These are phyloP conservation scores for Coemansia sp. DNA, from an alignment of 192 early-diverging fungal genomes.

Conservation along the genomic window DNA sequence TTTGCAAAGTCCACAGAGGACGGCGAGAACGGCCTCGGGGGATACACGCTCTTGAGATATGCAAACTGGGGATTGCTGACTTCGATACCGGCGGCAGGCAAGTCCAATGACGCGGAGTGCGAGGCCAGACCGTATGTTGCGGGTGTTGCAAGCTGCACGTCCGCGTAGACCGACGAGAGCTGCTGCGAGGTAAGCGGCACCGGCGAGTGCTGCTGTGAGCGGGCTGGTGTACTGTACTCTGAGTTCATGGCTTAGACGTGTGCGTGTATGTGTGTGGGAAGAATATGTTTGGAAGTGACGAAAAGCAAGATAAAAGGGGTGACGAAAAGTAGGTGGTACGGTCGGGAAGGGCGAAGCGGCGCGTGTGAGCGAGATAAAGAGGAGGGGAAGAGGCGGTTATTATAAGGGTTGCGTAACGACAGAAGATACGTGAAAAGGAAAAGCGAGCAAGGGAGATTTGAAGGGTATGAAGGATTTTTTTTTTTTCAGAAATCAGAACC, in stretches of 20 bases:
- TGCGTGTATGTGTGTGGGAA: conserved; percentile 15
- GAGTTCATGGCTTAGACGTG: conserved; percentile 41
- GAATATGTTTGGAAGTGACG: neutral
- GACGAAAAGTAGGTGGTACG: neutral
- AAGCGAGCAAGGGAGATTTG: conserved; percentile 16
- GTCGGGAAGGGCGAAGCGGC: conserved; percentile 4
- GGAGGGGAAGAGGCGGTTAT: conserved; percentile 5
- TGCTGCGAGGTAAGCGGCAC: conserved; percentile 26
- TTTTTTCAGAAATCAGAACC: conserved; percentile 1
- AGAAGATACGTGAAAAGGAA: neutral
- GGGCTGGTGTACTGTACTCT: conserved; percentile 45
- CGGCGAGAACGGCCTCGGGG: conserved; percentile 46
- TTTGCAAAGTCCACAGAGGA: conserved; percentile 50
- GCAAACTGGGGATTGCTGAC: conserved; percentile 45
- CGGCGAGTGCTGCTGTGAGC: conserved; percentile 55
- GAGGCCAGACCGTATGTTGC: conserved; percentile 17
- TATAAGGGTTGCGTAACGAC: neutral
- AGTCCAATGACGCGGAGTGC: conserved; percentile 18
- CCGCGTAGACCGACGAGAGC: conserved; percentile 20
- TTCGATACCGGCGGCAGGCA: conserved; percentile 35
- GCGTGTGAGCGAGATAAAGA: conserved; percentile 15
- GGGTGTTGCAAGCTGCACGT: conserved; percentile 21
- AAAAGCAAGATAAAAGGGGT: neutral
- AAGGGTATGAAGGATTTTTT: conserved; percentile 9
- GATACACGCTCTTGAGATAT: conserved; percentile 43